These are phyloP conservation scores for Venturia effusa DNA, from an alignment of 2,329 filamentous ascomycete genomes.

Conservation along the genomic window DNA sequence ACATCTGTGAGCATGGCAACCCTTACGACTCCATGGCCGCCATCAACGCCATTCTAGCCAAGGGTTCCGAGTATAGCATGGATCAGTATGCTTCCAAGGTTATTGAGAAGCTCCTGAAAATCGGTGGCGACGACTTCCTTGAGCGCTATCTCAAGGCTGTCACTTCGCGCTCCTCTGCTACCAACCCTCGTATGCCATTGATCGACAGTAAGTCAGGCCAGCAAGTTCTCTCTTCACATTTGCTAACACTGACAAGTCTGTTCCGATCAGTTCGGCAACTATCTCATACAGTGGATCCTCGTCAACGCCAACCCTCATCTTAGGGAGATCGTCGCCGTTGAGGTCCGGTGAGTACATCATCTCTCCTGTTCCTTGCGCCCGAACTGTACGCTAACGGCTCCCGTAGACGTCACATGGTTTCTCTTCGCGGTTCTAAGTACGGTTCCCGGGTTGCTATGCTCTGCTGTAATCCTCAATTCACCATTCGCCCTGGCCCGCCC, in stretches of 20 bases:
- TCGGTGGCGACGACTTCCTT: slow-evolving; percentile 82
- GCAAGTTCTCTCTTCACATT: slow-evolving; percentile 2
- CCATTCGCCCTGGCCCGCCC: slow-evolving; percentile 80
- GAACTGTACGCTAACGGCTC: neutral
- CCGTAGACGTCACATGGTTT: slow-evolving; percentile 88
- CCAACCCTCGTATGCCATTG: slow-evolving; percentile 86
- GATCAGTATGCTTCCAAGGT: slow-evolving; percentile 99
- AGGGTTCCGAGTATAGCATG: slow-evolving; percentile 93
- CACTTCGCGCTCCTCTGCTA: slow-evolving; percentile 62
- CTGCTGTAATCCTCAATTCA: slow-evolving; percentile 86
- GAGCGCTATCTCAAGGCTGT: slow-evolving; percentile 87
- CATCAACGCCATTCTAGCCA: slow-evolving; percentile 88
- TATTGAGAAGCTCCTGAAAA: slow-evolving; percentile 97
- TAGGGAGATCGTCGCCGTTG: slow-evolving; percentile 81
- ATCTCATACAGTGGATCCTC: slow-evolving; percentile 93
- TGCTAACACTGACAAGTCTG: slow-evolving; percentile 46
- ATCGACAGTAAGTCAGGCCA: slow-evolving; percentile 61
- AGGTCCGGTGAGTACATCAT: slow-evolving; percentile 53
- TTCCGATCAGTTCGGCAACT: slow-evolving; percentile 98
- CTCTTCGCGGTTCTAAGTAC: slow-evolving; percentile 94
- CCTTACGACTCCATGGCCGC: slow-evolving; percentile 85
- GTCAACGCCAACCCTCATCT: slow-evolving; percentile 80
- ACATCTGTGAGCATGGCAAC: slow-evolving; percentile 93
- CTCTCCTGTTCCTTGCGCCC: neutral
- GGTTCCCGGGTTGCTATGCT: slow-evolving; percentile 98